Base-by-base conservation (phyloP, 495 filamentous ascomycete species). In the Neurospora tetrasperma region DNA sequence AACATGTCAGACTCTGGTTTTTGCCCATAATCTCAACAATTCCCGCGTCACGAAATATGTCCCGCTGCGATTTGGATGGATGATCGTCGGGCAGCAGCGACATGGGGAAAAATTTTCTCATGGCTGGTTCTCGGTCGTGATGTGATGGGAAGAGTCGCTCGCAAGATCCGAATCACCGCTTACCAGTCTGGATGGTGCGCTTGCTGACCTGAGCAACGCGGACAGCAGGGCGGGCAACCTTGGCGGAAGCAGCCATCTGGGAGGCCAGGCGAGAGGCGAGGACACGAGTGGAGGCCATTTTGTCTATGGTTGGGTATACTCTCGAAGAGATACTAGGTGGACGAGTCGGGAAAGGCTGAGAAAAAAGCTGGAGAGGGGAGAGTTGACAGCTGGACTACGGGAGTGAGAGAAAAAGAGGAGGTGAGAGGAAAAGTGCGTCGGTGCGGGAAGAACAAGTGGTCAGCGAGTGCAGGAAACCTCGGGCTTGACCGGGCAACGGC, bases 261-360 rank as follows among this genome's bases (percentile, higher is more conserved):
- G 90, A 85, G 76, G 87, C 85, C 78, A 87, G 84, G 77, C 89
- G 87, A 75, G 88, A 87, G 78, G 89, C 88, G 80, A 92, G 89
- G 81, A 92, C 86, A 84, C 90, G 89, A 82, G 88, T 84, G 83
- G 88, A 86, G 85, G 90, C 88, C 90, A 92, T 92, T 90, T 86
- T 90, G 86, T 86, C 81, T 82, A 35, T 66, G 54, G 54, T 66
- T 66, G 54, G 54, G 54, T 66, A 62, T 62, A 35, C 54, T 66
- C 54, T 66, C 54, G 54, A 66, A 66, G 54, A 66, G 54, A 66
- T 66, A 66, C 54, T 66, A 66, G 54, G 27, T 66, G 54, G 54
- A 66, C 54, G 54, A 66, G 54, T 66, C 54, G 54, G 54, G 54
- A 66, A 82, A 80, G 81, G 79, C 81, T 76, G 79, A 75, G 78